Percentiles rank a stretch among this genome's conserved stretches.
Evolutionary conservation across 371 early-diverging fungal genomes (phyloP).

Genomic region (Lichtheimia ornata): DNA sequence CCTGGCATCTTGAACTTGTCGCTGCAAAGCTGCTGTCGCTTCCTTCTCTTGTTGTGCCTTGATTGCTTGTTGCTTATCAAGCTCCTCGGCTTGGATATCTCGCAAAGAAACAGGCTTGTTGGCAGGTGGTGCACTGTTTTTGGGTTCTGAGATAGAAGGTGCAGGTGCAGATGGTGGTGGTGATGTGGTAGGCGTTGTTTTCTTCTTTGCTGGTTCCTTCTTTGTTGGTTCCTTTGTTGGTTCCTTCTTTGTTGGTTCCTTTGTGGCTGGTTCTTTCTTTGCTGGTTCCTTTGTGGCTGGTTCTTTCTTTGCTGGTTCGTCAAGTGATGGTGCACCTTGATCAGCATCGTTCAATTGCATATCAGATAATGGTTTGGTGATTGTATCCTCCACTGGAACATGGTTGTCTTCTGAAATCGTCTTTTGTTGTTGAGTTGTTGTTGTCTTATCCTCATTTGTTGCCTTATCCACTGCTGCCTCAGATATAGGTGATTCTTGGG

Average conservation of each 20-base stretch:
- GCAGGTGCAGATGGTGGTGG: conserved; percentile 2
- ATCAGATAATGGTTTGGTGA: too few relatives aligned
- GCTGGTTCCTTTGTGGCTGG: too few relatives aligned
- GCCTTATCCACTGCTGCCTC: neutral
- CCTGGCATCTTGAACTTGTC: conserved; percentile 18
- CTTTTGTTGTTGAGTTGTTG: too few relatives aligned
- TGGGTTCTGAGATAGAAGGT: too few relatives aligned
- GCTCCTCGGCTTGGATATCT: conserved; percentile 52
- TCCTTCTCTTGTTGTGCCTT: conserved; percentile 14
- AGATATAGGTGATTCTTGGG: neutral
- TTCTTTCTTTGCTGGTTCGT: too few relatives aligned
- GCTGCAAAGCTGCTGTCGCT: neutral
- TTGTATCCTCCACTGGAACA: too few relatives aligned
- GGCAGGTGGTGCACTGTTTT: neutral
- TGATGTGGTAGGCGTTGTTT: neutral
- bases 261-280: too few relatives aligned
- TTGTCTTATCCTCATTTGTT: neutral
- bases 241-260: too few relatives aligned
- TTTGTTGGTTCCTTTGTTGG: too few relatives aligned
- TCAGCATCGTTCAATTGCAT: too few relatives aligned
- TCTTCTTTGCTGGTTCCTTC: neutral
- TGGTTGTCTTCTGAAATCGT: too few relatives aligned
- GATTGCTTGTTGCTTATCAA: conserved; percentile 40
- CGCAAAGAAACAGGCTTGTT: conserved; percentile 39
- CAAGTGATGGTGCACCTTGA: neutral